phyloP scores from a whole-genome alignment of 164 flowering plant species.

The Tinospora cordifolia region DNA sequence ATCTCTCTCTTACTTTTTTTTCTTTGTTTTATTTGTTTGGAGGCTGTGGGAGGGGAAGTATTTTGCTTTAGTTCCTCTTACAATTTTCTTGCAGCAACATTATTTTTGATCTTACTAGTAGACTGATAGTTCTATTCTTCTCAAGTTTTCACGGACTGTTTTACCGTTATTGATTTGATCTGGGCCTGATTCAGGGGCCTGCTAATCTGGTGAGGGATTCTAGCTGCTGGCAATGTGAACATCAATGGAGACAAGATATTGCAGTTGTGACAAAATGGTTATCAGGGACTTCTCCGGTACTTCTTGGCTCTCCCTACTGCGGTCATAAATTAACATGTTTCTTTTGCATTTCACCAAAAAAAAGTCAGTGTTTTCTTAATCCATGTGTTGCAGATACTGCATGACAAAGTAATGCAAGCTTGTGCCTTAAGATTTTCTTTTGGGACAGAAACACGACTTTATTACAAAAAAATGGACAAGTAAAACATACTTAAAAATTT shows the following conservation, averaged over 20 bases:
- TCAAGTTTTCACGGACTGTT: not conserved
- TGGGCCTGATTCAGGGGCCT: conserved; percentile 57
- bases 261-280: conserved; percentile 98
- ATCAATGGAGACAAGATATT: conserved; percentile 98
- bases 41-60: too few relatives aligned
- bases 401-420: not conserved
- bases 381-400: not conserved
- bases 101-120: not conserved
- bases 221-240: conserved; percentile 88
- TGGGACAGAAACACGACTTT: too few relatives aligned
- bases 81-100: not conserved
- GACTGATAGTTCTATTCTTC: not conserved
- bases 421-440: too few relatives aligned
- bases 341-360: too few relatives aligned
- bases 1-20: too few relatives aligned
- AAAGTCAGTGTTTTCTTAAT: not conserved
- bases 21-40: too few relatives aligned
- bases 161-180: conserved; percentile 1
- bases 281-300: conserved; percentile 83
- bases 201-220: conserved; percentile 79
- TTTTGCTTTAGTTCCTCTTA: not conserved
- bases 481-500: too few relatives aligned
- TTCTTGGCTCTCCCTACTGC: not conserved
- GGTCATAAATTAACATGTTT: not conserved
- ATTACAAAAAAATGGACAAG: too few relatives aligned